Base-by-base conservation (phyloP, 2,329 filamentous ascomycete genomes). In the Bipolaris sorokiniana region DNA sequence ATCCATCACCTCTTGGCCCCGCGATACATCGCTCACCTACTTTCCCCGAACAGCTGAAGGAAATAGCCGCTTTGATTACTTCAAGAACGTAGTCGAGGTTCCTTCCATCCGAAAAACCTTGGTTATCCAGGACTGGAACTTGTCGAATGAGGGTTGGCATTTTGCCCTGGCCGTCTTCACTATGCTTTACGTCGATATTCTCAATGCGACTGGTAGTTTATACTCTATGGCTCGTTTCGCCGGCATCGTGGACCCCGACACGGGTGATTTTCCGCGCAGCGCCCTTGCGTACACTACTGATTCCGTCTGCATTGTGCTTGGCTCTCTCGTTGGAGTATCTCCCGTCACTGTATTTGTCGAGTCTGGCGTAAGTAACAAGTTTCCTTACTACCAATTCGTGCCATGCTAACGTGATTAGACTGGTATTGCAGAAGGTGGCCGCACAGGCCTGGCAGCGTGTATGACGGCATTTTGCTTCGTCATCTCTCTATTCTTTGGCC, bases 161-260 rank as follows among this genome's bases (percentile, higher is more conserved):
- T 96, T 96, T 68, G 89, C 88, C 20, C 82, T 95, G 45, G 92
- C 92, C 0, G 86, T 96, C 61, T 88, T 96, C 75, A 96, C 92
- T 4, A 96, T 96, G 79, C 82, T 96, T 26, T 96, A 96, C 69
- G 91, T 96, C 64, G 92, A 96, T 70, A 94, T 96, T 55, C 85
- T 96, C 42, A 92, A 96, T 76, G 70, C 69, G 61, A 96, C 92
- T 0, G 92, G 91, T 64, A 96, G 91, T 0, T 79, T 96, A 54
- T 96, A 96, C 78, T 90, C 90, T 20, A 96, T 96, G 91, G 92
- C 92, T 20, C 88, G 89, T 22, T 95, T 94, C 75, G 89, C 88
- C 63, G 87, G 90, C 41, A 86, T 91, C 54, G 88, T 96, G 69
- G 90, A 96, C 65, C 89, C 91, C 62, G 83, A 86, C 40, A 95